Evolutionary conservation across 208 protist genomes (phyloP).

Genomic region (Balamuthia mandrillaris): DNA sequence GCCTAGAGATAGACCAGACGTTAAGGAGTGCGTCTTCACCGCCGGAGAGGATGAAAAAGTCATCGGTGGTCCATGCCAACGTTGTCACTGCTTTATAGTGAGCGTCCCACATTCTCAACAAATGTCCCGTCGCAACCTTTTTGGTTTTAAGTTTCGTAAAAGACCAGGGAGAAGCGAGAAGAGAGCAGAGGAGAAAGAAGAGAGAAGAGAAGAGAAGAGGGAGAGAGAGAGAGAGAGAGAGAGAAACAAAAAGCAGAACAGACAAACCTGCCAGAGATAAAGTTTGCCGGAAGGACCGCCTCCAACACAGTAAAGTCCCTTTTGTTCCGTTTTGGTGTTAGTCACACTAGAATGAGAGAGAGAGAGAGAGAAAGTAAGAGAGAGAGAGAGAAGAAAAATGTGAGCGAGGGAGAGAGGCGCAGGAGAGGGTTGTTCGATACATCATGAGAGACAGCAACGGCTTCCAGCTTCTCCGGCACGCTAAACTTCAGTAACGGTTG

Average conservation of each 20-base stretch:
- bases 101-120: slow-evolving; percentile 26
- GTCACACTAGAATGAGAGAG: background rate
- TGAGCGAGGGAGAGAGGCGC: too few species aligned
- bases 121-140: background rate
- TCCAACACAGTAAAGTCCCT: slow-evolving; percentile 19
- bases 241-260: background rate
- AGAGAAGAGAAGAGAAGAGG: background rate
- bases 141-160: too few species aligned
- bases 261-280: slow-evolving; percentile 18
- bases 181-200: background rate
- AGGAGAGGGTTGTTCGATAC: background rate
- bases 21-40: slow-evolving; percentile 25
- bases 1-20: slow-evolving; percentile 12
- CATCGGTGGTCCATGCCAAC: slow-evolving; percentile 15
- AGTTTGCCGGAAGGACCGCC: slow-evolving; percentile 12
- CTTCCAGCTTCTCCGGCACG: slow-evolving; percentile 13
- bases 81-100: slow-evolving; percentile 38
- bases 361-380: background rate
- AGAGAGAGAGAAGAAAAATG: background rate
- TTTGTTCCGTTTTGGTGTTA: background rate
- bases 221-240: background rate
- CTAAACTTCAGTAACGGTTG: slow-evolving; percentile 17
- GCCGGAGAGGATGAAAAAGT: slow-evolving; percentile 23
- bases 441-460: background rate
- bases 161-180: background rate